These are phyloP conservation scores for Lantana camara DNA, from an alignment of 257 asterid species.

Conservation along the genomic window DNA sequence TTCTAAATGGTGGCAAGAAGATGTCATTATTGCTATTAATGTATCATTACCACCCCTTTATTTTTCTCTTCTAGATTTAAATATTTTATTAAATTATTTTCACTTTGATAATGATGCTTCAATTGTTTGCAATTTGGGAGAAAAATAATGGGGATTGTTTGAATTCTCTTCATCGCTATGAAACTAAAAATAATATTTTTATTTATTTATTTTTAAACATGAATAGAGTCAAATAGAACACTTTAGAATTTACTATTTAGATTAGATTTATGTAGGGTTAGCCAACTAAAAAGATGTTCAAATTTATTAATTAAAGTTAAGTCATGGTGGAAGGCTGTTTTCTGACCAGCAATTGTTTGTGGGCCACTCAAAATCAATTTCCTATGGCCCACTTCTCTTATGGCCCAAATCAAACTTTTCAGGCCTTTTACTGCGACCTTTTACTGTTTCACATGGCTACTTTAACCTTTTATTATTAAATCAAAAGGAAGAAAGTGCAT, in stretches of 20 bases:
- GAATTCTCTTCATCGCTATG: no score
- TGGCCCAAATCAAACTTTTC: constrained; percentile 1
- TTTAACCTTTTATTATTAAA: background rate
- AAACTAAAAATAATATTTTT: no score
- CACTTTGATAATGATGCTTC: background rate
- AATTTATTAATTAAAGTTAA: background rate
- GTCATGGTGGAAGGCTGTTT: background rate
- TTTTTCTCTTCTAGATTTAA: background rate
- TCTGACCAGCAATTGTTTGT: background rate
- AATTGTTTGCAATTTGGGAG: background rate
- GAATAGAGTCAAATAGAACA: no score
- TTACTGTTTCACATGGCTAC: background rate
- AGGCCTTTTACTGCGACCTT: background rate
- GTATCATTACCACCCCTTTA: constrained; percentile 11
- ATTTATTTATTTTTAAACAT: no score
- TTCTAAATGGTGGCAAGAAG: background rate
- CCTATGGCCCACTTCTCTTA: background rate
- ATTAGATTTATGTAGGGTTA: background rate
- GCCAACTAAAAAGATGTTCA: background rate
- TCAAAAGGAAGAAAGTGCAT: background rate
- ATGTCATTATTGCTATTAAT: constrained; percentile 6
- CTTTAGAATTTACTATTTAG: no score
- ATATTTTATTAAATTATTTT: background rate
- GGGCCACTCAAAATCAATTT: background rate
- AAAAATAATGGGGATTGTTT: background rate